Percentiles rank a stretch among this genome's conserved stretches.
phyloP scores from a whole-genome alignment of 768 basidiomycete genomes.

The Tricholomella constricta region DNA sequence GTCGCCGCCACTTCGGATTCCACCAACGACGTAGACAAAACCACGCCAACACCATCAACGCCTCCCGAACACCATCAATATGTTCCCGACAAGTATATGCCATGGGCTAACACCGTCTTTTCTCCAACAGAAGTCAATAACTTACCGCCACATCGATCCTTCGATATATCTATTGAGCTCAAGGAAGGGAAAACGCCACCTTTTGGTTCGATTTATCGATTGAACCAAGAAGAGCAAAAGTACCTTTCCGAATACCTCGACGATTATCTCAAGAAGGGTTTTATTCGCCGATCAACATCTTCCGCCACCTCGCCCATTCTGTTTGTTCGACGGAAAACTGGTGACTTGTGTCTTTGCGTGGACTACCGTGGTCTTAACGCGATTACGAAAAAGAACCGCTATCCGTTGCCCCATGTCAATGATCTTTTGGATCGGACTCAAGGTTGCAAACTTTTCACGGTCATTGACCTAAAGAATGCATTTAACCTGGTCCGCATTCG shows the following conservation, averaged over 20 bases:
- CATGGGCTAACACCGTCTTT: slow-evolving; percentile 28
- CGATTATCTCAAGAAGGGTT: slow-evolving; percentile 36
- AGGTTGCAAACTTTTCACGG: slow-evolving; percentile 27
- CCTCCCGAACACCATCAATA: background rate
- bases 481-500: slow-evolving; percentile 39
- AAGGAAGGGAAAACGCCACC: slow-evolving; percentile 34
- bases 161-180: slow-evolving; percentile 35
- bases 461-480: slow-evolving; percentile 39
- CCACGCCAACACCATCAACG: background rate
- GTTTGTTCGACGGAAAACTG: slow-evolving; percentile 35
- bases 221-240: slow-evolving; percentile 31
- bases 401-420: slow-evolving; percentile 29
- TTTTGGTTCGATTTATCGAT: slow-evolving; percentile 35
- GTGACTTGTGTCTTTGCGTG: slow-evolving; percentile 32
- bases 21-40: too few species aligned
- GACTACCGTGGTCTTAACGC: slow-evolving; percentile 36
- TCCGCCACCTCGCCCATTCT: slow-evolving; percentile 33
- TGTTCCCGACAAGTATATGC: slow-evolving; percentile 23
- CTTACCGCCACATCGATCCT: slow-evolving; percentile 35
- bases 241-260: slow-evolving; percentile 37
- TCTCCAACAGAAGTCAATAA: slow-evolving; percentile 22
- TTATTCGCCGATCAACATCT: slow-evolving; percentile 35
- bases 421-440: slow-evolving; percentile 30
- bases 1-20: too few species aligned
- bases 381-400: slow-evolving; percentile 25